Evolutionary conservation across 805 yeast genomes (phyloP), one percentile per base, ranked within the genome.

Genomic region (Suhomyces sp.): DNA sequence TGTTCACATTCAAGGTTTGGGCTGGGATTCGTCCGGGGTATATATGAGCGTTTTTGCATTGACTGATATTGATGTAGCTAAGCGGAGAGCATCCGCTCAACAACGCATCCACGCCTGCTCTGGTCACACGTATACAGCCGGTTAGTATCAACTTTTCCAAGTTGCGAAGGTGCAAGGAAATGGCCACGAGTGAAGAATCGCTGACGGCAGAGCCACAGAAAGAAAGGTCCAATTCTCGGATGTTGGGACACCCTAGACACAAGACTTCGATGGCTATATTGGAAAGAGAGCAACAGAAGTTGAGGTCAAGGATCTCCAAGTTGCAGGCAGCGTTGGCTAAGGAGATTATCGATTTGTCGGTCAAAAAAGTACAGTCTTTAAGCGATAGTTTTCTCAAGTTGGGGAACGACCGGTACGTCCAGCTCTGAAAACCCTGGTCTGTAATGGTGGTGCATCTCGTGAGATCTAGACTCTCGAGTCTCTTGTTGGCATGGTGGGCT

Each of bases 191-290:
- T 1, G 90, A 83, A 15, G 84, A 77, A 60, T 88, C 93, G 61
- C 90, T 84, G 5, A 88, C 90, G 1, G 93, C 92, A 29, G 87
- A 79, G 4, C 93, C 93, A 68, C 93, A 88, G 61, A 86, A 88
- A 8, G 89, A 83, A 33, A 87, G 65, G 58, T 86, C 85, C 55
- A 88, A 68, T 19, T 69, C 66, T 44, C 73, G 65, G 54, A 88
- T 66, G 6, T 73, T 66, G 47, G 81, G 85, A 61, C 90, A 86
- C n/a, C 88, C 87, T 15, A 84, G 69, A 55, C 87, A 78, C 19
- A 88, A 66, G 1, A 85, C 82, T 57, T 87, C 90, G 26, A 88
- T 72, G 2, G 92, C 78, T 38, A 81, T 77, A 62, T 88, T 92
- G 8, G 88, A 81, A 46, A 88, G 67, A 2, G 89, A 86, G 69